Evolutionary conservation across 768 basidiomycete species (phyloP).

Genomic region (Rubroboletus pulcherrimus): DNA sequence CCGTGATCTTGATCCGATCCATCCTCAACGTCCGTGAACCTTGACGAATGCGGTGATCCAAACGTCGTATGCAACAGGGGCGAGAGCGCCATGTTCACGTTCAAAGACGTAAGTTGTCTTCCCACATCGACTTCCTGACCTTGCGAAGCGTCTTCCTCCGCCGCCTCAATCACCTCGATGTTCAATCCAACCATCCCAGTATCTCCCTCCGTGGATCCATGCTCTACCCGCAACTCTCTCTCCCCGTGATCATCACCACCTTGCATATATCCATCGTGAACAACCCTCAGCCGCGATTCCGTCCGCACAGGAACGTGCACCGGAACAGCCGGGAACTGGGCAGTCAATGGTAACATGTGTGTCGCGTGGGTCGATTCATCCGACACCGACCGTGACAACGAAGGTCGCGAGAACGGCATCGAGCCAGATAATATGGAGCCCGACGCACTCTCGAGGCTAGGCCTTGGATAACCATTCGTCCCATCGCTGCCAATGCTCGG

Average conservation of each 20-base stretch:
- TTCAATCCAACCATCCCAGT: neutral
- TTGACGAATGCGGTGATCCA: slow-evolving; percentile 36
- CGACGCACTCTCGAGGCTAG: slow-evolving; percentile 27
- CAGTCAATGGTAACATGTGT: slow-evolving; percentile 19
- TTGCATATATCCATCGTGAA: slow-evolving; percentile 24
- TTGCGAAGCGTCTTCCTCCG: slow-evolving; percentile 8
- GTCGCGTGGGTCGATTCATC: slow-evolving; percentile 21
- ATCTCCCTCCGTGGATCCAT: slow-evolving; percentile 18
- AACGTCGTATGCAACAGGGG: slow-evolving; percentile 42
- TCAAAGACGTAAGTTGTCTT: slow-evolving; percentile 1
- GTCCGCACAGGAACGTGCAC: slow-evolving; percentile 28
- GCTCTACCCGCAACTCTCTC: slow-evolving; percentile 14
- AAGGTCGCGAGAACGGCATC: slow-evolving; percentile 17
- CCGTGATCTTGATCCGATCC: slow-evolving; percentile 23
- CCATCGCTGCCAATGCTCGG: slow-evolving; percentile 24
- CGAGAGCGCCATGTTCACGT: slow-evolving; percentile 20
- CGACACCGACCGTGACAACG: slow-evolving; percentile 21
- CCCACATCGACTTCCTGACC: slow-evolving; percentile 8
- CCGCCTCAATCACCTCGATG: slow-evolving; percentile 14
- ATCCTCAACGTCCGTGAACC: slow-evolving; percentile 29
- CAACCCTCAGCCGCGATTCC: slow-evolving; percentile 30
- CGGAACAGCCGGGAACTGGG: slow-evolving; percentile 33
- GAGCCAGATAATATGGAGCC: slow-evolving; percentile 16
- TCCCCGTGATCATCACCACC: slow-evolving; percentile 18
- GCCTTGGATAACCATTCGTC: slow-evolving; percentile 13